Base-by-base conservation (phyloP, 2,329 filamentous ascomycete species). In the Hypoxylon sp. region DNA sequence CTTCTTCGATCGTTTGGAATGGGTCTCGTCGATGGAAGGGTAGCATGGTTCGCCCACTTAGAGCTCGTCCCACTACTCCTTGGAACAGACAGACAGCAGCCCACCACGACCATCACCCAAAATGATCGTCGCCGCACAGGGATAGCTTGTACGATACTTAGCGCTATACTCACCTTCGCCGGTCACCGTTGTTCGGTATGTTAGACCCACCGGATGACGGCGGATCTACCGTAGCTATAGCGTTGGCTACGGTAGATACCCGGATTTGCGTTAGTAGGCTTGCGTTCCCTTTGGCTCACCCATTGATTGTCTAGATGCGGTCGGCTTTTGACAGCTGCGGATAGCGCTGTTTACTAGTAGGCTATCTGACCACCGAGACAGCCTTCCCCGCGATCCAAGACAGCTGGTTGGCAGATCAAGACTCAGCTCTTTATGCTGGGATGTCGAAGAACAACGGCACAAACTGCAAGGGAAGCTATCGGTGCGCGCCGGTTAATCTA, bases 101-200 rank as follows among this genome's bases (percentile, higher is more conserved):
- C n/a, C 29, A 50, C 35, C 47, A 42, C 35, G 35, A 34, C 45
- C 42, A 42, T 27, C 20, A 21, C 38, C 35, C 26, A 40, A 25
- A 23, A 46, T 51, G 56, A 59, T 59, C 53, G 53, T 46, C 56
- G 51, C 49, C 44, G 46, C 45, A 44, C 36, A 49, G 47, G 35
- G 20, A 51, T 37, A 57, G 41, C 41, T n/a, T 45, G 40, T 45
- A 30, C 23, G 46, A 41, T 47, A 51, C 41, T 23, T 51, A 44
- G 35, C 19, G 47, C 21, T 21, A 25, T 37, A 8, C 40, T 58
- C 55, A 55, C 55, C 55, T 55, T 47, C 20, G 26, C 27, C 31
- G 40, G 55, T 58, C 51, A 58, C 55, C 55, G 47, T 50, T 50
- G 51, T 43, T 58, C 55, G 55, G 55, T 58, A 55, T 48, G 43